Base-by-base conservation (phyloP, 441 rosid genomes). In the Adansonia gregorii region DNA sequence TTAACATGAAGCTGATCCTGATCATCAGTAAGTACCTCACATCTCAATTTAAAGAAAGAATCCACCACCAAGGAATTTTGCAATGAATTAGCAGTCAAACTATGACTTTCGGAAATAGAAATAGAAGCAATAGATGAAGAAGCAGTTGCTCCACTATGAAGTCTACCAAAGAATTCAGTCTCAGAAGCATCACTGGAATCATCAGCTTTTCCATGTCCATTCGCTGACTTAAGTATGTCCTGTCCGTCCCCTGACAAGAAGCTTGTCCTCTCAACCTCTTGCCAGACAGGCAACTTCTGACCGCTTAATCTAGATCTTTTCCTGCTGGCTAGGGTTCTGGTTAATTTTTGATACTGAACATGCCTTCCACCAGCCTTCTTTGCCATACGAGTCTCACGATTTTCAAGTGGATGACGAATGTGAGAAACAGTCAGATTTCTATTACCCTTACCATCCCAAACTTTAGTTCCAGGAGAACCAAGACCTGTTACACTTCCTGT, bases 331-430 rank as follows among this genome's bases (percentile, higher is more conserved):
- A 87, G 93, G 19, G 69, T 72, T 70, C 81, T 83, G 48, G 85
- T 59, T 79, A 83, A 82, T 76, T 87, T 83, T 80, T 76, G 91
- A 86, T 87, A 81, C 24, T 58, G 88, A 75, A 83, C 85, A 78
- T 81, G 91, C 74, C 85, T 89, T 86, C 89, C 87, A 73, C 85
- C 73, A 52, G 84, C 83, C 81, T 80, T 92, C 85, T 86, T 88
- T 60, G 82, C 73, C 55, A 61, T 74, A 80, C 41, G 84, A 67
- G 89, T 86, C 64, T 80, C 87, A 82, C 84, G 83, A 87, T 88
- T 88, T 89, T 97, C 99, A 84, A 97, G 98, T 8, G 99, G 99
- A 88, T 97, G 99, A 85, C 89, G 99, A 83, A 97, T 92, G 77
- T 80, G 91, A 64, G 97, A 86, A 80, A 88, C 90, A 82, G 87